Conservation (phyloP, 2,329 filamentous ascomycete genomes). For the Epichloe festucae region DNA sequence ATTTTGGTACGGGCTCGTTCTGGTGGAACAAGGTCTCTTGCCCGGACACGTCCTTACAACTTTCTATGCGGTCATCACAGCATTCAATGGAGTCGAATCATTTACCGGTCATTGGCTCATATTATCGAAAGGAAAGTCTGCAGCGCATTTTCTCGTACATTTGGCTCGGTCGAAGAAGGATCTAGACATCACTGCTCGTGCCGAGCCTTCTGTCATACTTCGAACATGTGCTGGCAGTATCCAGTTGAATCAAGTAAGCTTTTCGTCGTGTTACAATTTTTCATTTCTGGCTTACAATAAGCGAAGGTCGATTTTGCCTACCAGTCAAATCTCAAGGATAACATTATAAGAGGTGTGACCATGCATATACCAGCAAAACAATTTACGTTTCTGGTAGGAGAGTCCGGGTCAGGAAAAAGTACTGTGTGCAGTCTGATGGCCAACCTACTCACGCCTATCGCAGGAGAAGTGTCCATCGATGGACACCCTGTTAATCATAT, state of each 20-base stretch:
- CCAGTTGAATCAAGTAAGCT: constrained; percentile 50
- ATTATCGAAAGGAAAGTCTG: constrained; percentile 65
- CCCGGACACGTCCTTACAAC: constrained; percentile 65
- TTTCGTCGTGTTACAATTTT: background rate
- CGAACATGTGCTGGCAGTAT: constrained; percentile 50
- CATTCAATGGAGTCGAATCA: constrained; percentile 61
- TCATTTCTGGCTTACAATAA: background rate
- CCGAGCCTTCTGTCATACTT: constrained; percentile 15
- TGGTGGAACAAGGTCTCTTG: constrained; percentile 48
- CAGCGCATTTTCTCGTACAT: constrained; percentile 48
- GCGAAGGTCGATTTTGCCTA: constrained; percentile 69
- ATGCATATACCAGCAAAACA: constrained; percentile 61
- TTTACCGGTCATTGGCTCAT: constrained; percentile 66
- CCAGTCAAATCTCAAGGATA: constrained; percentile 50
- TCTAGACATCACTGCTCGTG: background rate
- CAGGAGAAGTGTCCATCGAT: constrained; percentile 59
- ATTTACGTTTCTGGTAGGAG: constrained; percentile 70
- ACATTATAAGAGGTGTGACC: constrained; percentile 46
- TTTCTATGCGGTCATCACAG: constrained; percentile 70
- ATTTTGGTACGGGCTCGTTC: constrained; percentile 72
- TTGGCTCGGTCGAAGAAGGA: constrained; percentile 18
- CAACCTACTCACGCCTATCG: constrained; percentile 56
- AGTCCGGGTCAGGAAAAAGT: constrained; percentile 85
- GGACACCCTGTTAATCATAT: constrained; percentile 47
- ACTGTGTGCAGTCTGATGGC: constrained; percentile 72